Evolutionary conservation across 495 filamentous ascomycete species (phyloP), one percentile per base, ranked within the genome.

Genomic region (Chaetomidium leptoderma): DNA sequence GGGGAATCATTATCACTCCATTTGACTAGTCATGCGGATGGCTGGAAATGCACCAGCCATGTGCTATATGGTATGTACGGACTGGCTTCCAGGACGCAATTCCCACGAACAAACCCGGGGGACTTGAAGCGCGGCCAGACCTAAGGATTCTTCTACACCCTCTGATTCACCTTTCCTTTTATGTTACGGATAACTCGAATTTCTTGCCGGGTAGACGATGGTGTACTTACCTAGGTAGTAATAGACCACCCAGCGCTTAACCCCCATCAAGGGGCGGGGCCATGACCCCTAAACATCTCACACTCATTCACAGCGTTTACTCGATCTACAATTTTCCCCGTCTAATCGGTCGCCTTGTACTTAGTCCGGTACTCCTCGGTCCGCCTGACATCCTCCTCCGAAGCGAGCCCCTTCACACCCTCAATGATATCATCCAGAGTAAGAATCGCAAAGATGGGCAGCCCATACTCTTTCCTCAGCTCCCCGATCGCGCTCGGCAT

Each of bases 361-460:
- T 85, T 86, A 42, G 71, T 74, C 61, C 88, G 80, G 71, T 97
- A 96, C 62, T 86, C 88, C 76, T 89, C 81, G 74, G 92, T 79
- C 46, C 77, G 75, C 74, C 78, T 77, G 60, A 92, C 75, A 58
- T 96, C 88, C 6, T 78, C 77, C 49, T 85, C 78, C 27, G 72
- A 70, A 37, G 72, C 76, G 21, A 75, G 63, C 4, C 70, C 71
- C 64, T 74, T 81, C 63, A 85, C 67, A 16, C 82, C 86, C 57
- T 81, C 83, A 67, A 97, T 87, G 66, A 97, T 78, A 69, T 97
- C 91, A 61, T 89, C 81, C 58, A 97, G 75, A 17, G 78, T 83
- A 52, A 84, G 60, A 24, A 84, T 83, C 27, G 80, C 64, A 53
- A 81, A 62, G 47, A 85, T 79, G 16, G 80, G 79, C 44, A 85